Percentiles rank a stretch among this genome's conserved stretches.
Evolutionary conservation across 768 basidiomycete genomes (phyloP).

Genomic region (Macrolepiota albuminosa): DNA sequence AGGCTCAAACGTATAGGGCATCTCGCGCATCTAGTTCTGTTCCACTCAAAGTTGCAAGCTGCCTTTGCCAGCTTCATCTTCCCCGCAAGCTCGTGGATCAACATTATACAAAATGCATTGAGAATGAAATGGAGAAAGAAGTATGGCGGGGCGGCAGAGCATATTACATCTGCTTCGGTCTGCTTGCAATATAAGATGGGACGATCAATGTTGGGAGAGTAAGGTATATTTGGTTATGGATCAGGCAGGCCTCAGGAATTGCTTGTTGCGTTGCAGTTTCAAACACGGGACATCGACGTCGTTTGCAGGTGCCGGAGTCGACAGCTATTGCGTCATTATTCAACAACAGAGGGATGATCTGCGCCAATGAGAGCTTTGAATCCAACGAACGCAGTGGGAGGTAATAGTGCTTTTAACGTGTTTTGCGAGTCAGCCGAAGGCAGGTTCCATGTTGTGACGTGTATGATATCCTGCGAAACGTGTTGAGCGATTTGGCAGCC

Average conservation of each 20-base stretch:
- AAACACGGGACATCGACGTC: slow-evolving; percentile 21
- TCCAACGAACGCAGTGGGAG: slow-evolving; percentile 39
- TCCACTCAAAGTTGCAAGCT: slow-evolving; percentile 59
- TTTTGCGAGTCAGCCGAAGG: slow-evolving; percentile 37
- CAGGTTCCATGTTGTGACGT: slow-evolving; percentile 38
- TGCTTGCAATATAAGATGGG: slow-evolving; percentile 59
- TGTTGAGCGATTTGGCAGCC: slow-evolving; percentile 20
- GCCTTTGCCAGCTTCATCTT: slow-evolving; percentile 13
- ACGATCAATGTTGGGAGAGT: slow-evolving; percentile 30
- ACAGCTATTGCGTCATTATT: slow-evolving; percentile 15
- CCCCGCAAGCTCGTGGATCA: slow-evolving; percentile 42
- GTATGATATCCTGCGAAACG: slow-evolving; percentile 43
- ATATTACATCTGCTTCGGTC: slow-evolving; percentile 51
- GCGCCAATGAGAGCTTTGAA: slow-evolving; percentile 27
- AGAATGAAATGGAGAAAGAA: slow-evolving; percentile 52
- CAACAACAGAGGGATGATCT: slow-evolving; percentile 31
- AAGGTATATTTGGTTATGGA: slow-evolving; percentile 32
- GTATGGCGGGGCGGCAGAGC: slow-evolving; percentile 42
- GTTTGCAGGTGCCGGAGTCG: slow-evolving; percentile 8
- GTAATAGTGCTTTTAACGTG: slow-evolving; percentile 35
- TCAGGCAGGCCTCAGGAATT: slow-evolving; percentile 16
- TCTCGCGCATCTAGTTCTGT: slow-evolving; percentile 57
- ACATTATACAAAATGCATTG: slow-evolving; percentile 56
- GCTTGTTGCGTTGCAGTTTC: slow-evolving; percentile 17
- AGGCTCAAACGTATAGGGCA: slow-evolving; percentile 40